Conservation (phyloP, 2,329 filamentous ascomycete genomes). For the Colletotrichum paranaense region DNA sequence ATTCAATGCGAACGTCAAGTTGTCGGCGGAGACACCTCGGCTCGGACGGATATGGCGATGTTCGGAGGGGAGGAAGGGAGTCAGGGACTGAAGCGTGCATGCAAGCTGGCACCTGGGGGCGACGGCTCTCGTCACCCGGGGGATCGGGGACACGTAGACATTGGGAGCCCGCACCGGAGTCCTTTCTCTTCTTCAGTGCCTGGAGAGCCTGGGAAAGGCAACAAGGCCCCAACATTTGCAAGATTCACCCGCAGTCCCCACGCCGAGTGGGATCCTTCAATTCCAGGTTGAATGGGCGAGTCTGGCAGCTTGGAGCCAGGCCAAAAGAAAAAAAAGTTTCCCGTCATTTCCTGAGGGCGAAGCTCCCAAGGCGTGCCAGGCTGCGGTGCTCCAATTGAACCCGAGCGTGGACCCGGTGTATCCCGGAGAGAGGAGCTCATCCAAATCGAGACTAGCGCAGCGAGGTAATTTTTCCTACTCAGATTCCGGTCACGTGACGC, state of each 20-base stretch:
- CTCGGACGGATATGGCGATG: not conserved
- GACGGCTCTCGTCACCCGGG: conserved; percentile 4
- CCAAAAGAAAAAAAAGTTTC: conserved; percentile 28
- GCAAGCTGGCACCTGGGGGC: not conserved
- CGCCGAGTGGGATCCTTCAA: conserved; percentile 24
- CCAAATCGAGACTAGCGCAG: conserved; percentile 27
- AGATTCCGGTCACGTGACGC: conserved; percentile 48
- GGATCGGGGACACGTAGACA: conserved; percentile 6
- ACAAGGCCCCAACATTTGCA: conserved; percentile 20
- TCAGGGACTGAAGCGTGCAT: not conserved
- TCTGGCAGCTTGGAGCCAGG: not conserved
- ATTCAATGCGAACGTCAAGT: not conserved
- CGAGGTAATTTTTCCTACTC: conserved; percentile 35
- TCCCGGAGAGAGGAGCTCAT: conserved; percentile 26
- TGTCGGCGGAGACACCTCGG: conserved; percentile 5
- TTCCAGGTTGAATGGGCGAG: not conserved
- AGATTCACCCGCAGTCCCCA: conserved; percentile 27
- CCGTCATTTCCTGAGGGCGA: conserved; percentile 13
- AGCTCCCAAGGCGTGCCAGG: not conserved
- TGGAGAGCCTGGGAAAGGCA: conserved; percentile 22
- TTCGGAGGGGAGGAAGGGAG: not conserved
- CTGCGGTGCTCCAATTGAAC: conserved; percentile 26
- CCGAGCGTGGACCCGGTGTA: conserved; percentile 32
- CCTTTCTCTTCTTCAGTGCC: conserved; percentile 2
- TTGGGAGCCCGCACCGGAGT: not conserved